phyloP scores from a whole-genome alignment of 73 alveolate genomes.

The Tetrahymena malaccensis region DNA sequence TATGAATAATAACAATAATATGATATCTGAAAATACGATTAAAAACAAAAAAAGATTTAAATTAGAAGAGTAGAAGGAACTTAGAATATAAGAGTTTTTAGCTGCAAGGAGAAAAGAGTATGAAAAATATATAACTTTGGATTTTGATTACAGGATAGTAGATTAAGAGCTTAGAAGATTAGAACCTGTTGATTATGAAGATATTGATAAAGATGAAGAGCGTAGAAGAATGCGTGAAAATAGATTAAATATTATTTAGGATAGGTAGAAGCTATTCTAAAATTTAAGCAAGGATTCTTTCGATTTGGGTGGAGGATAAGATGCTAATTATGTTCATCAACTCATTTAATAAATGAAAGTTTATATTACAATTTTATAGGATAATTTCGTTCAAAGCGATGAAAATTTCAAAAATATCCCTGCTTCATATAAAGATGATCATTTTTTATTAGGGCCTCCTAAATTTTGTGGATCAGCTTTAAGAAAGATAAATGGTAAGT shows the following conservation, averaged over 20 bases:
- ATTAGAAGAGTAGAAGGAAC: neutral
- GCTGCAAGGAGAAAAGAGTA: neutral
- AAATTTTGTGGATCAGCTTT: neutral
- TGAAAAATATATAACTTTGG: neutral
- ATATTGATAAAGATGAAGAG: neutral
- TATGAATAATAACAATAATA: neutral
- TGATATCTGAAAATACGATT: neutral
- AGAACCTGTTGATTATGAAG: neutral
- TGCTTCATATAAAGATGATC: neutral
- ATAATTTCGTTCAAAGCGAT: neutral
- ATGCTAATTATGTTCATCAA: neutral
- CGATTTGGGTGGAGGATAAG: neutral
- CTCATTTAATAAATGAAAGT: neutral
- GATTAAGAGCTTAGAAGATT: neutral
- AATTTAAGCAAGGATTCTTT: neutral
- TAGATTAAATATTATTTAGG: neutral
- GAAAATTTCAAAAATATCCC: neutral
- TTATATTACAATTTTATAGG: neutral
- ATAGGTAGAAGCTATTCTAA: neutral
- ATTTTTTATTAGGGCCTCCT: neutral
- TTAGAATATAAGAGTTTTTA: neutral
- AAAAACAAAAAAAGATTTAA: neutral
- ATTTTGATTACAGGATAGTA: neutral
- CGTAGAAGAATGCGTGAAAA: neutral
- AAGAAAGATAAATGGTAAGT: neutral